These are phyloP conservation scores for Mycena citricolor DNA, from an alignment of 1,284 basidiomycete species.

Conservation along the genomic window DNA sequence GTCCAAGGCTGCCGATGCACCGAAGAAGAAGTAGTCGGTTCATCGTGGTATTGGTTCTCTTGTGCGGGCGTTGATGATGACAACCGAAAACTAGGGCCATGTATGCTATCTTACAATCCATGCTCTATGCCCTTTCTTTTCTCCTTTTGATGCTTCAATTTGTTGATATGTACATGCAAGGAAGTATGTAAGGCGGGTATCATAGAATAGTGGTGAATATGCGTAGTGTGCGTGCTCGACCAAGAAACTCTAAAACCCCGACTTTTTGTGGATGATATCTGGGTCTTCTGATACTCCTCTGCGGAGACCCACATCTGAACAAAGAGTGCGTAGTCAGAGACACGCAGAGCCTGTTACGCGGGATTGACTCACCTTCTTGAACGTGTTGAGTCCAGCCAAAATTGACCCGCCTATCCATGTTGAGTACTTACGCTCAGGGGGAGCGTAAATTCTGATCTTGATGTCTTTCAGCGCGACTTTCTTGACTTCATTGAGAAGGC, in stretches of 20 bases:
- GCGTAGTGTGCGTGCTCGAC: slow-evolving; percentile 19
- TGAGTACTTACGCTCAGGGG: slow-evolving; percentile 99
- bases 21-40: slow-evolving; percentile 79
- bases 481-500: slow-evolving; percentile 94
- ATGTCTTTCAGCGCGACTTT: slow-evolving; percentile 95
- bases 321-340: slow-evolving; percentile 1
- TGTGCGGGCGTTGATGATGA: slow-evolving; percentile 3
- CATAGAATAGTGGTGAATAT: slow-evolving; percentile 25
- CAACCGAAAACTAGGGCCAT: slow-evolving; percentile 24
- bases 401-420: slow-evolving; percentile 99
- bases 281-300: slow-evolving; percentile 99
- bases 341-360: slow-evolving; percentile 12
- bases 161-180: slow-evolving; percentile 23
- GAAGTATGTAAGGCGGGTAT: slow-evolving; percentile 31
- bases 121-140: slow-evolving; percentile 35
- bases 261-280: slow-evolving; percentile 94
- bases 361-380: slow-evolving; percentile 81
- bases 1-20: slow-evolving; percentile 84
- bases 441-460: slow-evolving; percentile 99
- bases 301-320: slow-evolving; percentile 96
- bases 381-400: slow-evolving; percentile 92
- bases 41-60: slow-evolving; percentile 38
- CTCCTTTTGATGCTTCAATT: too few relatives aligned
- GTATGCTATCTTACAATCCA: slow-evolving; percentile 40
- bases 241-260: slow-evolving; percentile 57